These are phyloP conservation scores for Malus fusca DNA, from an alignment of 306 rosid genomes.

Conservation along the genomic window DNA sequence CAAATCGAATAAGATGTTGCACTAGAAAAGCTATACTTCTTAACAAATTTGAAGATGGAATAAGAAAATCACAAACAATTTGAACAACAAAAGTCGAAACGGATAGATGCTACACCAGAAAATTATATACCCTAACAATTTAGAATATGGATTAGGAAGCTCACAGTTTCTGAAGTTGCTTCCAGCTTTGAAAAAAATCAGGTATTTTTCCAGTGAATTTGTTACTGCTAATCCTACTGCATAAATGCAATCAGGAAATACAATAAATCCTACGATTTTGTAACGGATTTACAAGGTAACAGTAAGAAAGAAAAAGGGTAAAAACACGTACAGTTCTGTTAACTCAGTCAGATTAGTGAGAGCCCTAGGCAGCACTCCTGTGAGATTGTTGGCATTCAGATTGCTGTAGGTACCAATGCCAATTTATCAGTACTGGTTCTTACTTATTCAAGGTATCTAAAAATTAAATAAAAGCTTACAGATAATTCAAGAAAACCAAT, in stretches of 20 bases:
- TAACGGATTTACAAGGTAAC: background rate
- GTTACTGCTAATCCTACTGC: conserved; percentile 28
- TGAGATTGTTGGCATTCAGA: conserved; percentile 23
- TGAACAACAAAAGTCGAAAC: background rate
- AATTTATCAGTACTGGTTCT: background rate
- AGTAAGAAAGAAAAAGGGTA: background rate
- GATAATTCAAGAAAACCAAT: background rate
- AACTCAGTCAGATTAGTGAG: conserved; percentile 14
- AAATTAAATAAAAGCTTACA: background rate
- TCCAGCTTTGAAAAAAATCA: background rate
- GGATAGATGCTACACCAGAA: background rate
- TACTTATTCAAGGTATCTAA: background rate
- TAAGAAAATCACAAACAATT: conserved; percentile 4
- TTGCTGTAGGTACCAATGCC: background rate
- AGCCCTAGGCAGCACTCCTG: conserved; percentile 14
- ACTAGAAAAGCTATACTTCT: background rate
- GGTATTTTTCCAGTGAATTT: conserved; percentile 28
- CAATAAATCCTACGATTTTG: background rate
- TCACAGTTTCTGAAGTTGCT: conserved; percentile 13
- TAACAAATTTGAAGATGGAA: background rate
- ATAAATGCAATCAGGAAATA: background rate
- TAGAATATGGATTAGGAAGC: background rate
- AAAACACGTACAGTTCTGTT: conserved; percentile 18
- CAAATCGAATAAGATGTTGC: background rate
- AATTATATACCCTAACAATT: background rate